A percentile compares a stretch with the other conserved stretches of the same genome.
phyloP scores from a whole-genome alignment of 345 rosid genomes.

The Adansonia digitata region DNA sequence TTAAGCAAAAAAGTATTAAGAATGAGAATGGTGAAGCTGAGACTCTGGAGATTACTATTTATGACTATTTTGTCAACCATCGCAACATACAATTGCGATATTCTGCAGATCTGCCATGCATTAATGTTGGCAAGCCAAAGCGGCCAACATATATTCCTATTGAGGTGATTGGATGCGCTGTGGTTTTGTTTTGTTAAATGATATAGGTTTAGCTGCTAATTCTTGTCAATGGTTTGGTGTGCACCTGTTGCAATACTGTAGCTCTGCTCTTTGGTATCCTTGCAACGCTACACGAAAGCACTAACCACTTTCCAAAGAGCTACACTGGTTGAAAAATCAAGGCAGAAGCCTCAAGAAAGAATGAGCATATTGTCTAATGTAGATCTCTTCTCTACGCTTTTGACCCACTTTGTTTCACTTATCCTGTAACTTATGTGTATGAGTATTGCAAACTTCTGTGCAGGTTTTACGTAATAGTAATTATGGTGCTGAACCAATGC shows the following conservation, averaged over 20 bases:
- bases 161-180: slow-evolving; percentile 41
- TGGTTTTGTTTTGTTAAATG: not conserved
- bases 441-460: slow-evolving; percentile 3
- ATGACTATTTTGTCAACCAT: slow-evolving; percentile 56
- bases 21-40: slow-evolving; percentile 45
- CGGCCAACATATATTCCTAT: slow-evolving; percentile 76
- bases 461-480: slow-evolving; percentile 70
- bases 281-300: slow-evolving; percentile 88
- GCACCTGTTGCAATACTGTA: slow-evolving; percentile 15
- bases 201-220: not conserved
- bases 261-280: slow-evolving; percentile 73
- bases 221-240: not conserved
- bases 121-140: slow-evolving; percentile 90
- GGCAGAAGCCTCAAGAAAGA: slow-evolving; percentile 92
- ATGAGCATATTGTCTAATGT: slow-evolving; percentile 68
- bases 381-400: slow-evolving; percentile 15
- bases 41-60: slow-evolving; percentile 50
- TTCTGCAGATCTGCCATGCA: slow-evolving; percentile 70
- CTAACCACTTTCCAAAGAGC: slow-evolving; percentile 67
- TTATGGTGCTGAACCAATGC: slow-evolving; percentile 64
- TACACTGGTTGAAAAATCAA: slow-evolving; percentile 79
- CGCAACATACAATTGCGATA: slow-evolving; percentile 50
- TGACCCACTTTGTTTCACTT: not conserved
- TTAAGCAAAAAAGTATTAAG: slow-evolving; percentile 35
- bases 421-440: not conserved